Evolutionary conservation across 371 early-diverging fungal genomes (phyloP).

Genomic region (Rhizopus microsporus): DNA sequence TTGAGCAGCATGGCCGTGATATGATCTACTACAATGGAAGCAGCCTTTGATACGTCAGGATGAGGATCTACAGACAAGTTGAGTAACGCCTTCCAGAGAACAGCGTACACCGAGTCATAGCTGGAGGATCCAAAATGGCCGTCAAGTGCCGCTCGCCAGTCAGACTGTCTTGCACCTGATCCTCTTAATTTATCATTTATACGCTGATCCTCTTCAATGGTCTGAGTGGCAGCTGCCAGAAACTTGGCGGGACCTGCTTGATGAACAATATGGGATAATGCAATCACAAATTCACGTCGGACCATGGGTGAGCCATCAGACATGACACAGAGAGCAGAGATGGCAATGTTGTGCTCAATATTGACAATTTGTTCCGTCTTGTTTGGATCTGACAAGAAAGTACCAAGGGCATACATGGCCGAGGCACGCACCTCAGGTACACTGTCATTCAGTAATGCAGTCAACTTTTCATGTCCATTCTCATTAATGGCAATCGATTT

Average conservation of each 20-base stretch:
- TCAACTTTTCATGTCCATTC: slow-evolving; percentile 72
- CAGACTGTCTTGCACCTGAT: slow-evolving; percentile 25
- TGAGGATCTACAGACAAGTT: slow-evolving; percentile 80
- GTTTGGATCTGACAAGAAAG: slow-evolving; percentile 77
- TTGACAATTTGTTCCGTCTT: slow-evolving; percentile 71
- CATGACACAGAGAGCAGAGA: slow-evolving; percentile 61
- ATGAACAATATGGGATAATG: slow-evolving; percentile 68
- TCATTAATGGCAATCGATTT: slow-evolving; percentile 70
- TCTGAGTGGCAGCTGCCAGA: slow-evolving; percentile 65
- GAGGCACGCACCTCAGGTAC: slow-evolving; percentile 88
- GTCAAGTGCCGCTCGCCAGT: slow-evolving; percentile 31
- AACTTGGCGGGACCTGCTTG: slow-evolving; percentile 61
- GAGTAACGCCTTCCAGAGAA: slow-evolving; percentile 78
- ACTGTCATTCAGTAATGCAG: slow-evolving; percentile 62
- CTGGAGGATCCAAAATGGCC: slow-evolving; percentile 44
- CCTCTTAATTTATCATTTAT: slow-evolving; percentile 20
- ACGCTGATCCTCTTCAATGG: slow-evolving; percentile 62
- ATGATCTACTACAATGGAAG: slow-evolving; percentile 71
- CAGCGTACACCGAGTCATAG: slow-evolving; percentile 60
- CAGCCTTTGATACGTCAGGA: slow-evolving; percentile 67
- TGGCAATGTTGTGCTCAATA: slow-evolving; percentile 70
- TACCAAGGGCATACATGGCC: slow-evolving; percentile 77
- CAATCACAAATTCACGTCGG: slow-evolving; percentile 76
- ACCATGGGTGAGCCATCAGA: slow-evolving; percentile 85
- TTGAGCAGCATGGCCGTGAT: slow-evolving; percentile 59